Conservation (phyloP, 106 monocot species). For the Apostasia shenzhenica region DNA sequence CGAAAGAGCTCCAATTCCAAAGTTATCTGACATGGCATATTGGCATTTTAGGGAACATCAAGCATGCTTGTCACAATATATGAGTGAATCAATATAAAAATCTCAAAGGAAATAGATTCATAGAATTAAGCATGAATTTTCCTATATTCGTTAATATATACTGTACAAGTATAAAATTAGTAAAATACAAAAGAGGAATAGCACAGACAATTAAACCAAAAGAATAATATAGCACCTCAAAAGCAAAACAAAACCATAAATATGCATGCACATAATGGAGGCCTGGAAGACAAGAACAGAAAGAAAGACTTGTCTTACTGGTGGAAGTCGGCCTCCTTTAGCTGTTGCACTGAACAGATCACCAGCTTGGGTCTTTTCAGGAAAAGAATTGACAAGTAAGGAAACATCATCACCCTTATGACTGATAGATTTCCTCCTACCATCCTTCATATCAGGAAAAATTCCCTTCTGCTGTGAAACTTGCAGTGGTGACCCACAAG, state of each 20-base stretch:
- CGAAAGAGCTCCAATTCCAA: too few species aligned
- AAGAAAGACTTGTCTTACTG: constrained; percentile 37
- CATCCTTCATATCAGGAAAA: constrained; percentile 45
- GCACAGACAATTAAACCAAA: not conserved
- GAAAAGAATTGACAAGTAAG: constrained; percentile 32
- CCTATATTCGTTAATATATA: too few species aligned
- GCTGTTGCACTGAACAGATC: constrained; percentile 72
- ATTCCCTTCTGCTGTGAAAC: constrained; percentile 34
- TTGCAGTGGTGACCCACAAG: constrained; percentile 64
- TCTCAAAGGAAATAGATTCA: too few species aligned
- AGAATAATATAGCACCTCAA: not conserved
- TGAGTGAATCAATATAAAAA: too few species aligned
- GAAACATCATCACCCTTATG: constrained; percentile 50
- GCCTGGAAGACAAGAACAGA: not conserved
- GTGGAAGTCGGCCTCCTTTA: constrained; percentile 53
- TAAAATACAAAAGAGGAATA: too few species aligned
- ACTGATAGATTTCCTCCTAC: constrained; percentile 66
- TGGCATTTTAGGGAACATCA: too few species aligned
- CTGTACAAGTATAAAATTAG: too few species aligned
- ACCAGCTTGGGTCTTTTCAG: constrained; percentile 91
- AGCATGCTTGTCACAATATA: too few species aligned
- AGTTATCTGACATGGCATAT: too few species aligned
- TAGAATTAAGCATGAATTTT: too few species aligned
- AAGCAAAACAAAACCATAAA: not conserved
- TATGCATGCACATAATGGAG: not conserved